phyloP scores from a whole-genome alignment of 768 basidiomycete genomes.

The Cystofilobasidium ferigula region DNA sequence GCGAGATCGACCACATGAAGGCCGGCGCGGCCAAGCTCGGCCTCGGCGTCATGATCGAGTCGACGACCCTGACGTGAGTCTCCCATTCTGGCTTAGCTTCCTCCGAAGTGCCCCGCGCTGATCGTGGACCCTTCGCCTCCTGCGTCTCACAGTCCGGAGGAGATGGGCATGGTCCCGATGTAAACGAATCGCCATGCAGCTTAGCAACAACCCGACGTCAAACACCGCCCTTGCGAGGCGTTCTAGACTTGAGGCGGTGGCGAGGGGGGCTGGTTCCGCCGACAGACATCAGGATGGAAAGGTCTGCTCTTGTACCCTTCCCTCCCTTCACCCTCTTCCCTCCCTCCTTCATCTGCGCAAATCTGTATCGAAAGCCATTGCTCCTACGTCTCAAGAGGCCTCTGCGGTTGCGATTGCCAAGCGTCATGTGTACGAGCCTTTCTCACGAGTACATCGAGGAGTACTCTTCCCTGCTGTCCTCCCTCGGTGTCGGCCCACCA shows the following conservation, averaged over 20 bases:
- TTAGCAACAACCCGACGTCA: no score
- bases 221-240: no score
- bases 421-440: background rate
- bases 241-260: no score
- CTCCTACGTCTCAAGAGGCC: background rate
- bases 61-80: slow-evolving; percentile 34
- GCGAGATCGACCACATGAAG: slow-evolving; percentile 99
- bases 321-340: background rate
- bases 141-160: slow-evolving; percentile 28
- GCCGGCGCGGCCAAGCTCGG: slow-evolving; percentile 68
- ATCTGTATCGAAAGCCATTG: background rate
- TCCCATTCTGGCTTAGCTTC: background rate
- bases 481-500: background rate
- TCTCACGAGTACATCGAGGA: slow-evolving; percentile 16
- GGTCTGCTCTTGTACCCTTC: background rate
- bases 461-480: slow-evolving; percentile 6
- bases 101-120: background rate
- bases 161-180: slow-evolving; percentile 30
- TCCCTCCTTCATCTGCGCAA: background rate
- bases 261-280: no score
- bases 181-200: background rate
- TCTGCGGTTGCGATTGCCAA: background rate
- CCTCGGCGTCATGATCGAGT: slow-evolving; percentile 94
- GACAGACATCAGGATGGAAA: no score
- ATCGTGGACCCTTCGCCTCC: background rate